Percentiles rank a stretch among this genome's conserved stretches.
Evolutionary conservation across 2,329 filamentous ascomycete genomes (phyloP).

Genomic region (Ascochyta rabiei): DNA sequence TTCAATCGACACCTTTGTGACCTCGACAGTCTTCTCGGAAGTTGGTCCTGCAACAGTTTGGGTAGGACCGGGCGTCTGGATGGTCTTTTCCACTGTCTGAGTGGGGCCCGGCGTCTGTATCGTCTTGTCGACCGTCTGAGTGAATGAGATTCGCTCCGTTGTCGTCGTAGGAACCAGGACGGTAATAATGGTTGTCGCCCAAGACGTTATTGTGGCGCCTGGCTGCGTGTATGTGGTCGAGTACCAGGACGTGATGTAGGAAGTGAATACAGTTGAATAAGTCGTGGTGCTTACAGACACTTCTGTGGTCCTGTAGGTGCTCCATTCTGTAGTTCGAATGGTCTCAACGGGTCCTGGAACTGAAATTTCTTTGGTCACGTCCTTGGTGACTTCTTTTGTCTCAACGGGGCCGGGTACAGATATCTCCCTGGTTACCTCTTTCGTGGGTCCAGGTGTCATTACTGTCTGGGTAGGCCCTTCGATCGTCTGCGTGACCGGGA

Average conservation of each 20-base stretch:
- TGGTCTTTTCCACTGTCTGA: conserved; percentile 5
- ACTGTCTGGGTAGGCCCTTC: conserved; percentile 12
- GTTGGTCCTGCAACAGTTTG: not conserved
- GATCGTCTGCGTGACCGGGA: conserved; percentile 17
- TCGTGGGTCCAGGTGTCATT: not conserved
- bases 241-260: conserved; percentile 3
- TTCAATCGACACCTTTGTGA: conserved; percentile 6
- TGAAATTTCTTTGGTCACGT: no score
- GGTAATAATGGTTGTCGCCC: not conserved
- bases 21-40: conserved; percentile 3
- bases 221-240: not conserved
- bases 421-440: conserved; percentile 20
- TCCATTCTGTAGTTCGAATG: conserved; percentile 1
- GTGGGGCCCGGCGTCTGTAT: conserved; percentile 1
- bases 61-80: conserved; percentile 14
- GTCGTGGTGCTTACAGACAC: conserved; percentile 7
- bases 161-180: not conserved
- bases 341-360: not conserved
- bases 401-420: conserved; percentile 25
- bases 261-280: conserved; percentile 8
- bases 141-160: not conserved
- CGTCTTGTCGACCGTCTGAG: conserved; percentile 7
- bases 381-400: not conserved
- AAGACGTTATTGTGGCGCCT: conserved; percentile 1
- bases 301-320: conserved; percentile 6